phyloP scores from a whole-genome alignment of 2,329 filamentous ascomycete genomes.

The Beauveria sp. region DNA sequence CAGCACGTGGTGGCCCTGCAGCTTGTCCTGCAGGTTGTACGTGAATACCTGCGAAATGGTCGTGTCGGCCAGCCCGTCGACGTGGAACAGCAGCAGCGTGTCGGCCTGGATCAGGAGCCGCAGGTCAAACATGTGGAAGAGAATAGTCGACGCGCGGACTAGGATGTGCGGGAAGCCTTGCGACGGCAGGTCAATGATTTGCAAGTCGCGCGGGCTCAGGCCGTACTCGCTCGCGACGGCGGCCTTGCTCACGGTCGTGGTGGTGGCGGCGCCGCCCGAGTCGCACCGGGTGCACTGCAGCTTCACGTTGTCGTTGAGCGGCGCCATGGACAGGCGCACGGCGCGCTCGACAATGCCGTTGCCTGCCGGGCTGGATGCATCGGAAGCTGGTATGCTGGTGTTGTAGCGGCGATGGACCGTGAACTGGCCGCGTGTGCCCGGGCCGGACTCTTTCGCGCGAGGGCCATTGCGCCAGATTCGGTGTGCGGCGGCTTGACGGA shows the following conservation, averaged over 20 bases:
- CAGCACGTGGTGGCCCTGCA: conserved; percentile 16
- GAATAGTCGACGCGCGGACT: conserved; percentile 23
- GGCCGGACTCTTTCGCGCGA: not conserved
- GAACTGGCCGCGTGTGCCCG: not conserved
- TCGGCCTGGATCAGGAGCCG: conserved; percentile 27
- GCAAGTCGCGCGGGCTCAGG: conserved; percentile 22
- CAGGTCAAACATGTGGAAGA: conserved; percentile 28
- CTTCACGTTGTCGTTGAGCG: conserved; percentile 5
- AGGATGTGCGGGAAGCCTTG: conserved; percentile 26
- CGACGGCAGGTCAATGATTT: conserved; percentile 25
- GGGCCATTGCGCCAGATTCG: not conserved
- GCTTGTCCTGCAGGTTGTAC: conserved; percentile 19
- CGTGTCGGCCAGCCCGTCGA: conserved; percentile 12
- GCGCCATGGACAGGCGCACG: not conserved
- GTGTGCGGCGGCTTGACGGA: not conserved
- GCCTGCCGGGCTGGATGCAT: not conserved
- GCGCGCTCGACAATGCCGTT: not conserved
- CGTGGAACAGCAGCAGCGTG: conserved; percentile 22
- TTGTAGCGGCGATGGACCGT: not conserved
- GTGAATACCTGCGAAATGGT: conserved; percentile 15
- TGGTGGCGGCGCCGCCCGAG: not conserved
- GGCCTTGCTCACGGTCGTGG: conserved; percentile 12
- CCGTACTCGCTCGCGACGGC: conserved; percentile 11
- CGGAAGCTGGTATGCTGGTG: not conserved
- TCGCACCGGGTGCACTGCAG: conserved; percentile 10